These are phyloP conservation scores for Fusarium setosum DNA, from an alignment of 2,329 filamentous ascomycete genomes.

Conservation along the genomic window DNA sequence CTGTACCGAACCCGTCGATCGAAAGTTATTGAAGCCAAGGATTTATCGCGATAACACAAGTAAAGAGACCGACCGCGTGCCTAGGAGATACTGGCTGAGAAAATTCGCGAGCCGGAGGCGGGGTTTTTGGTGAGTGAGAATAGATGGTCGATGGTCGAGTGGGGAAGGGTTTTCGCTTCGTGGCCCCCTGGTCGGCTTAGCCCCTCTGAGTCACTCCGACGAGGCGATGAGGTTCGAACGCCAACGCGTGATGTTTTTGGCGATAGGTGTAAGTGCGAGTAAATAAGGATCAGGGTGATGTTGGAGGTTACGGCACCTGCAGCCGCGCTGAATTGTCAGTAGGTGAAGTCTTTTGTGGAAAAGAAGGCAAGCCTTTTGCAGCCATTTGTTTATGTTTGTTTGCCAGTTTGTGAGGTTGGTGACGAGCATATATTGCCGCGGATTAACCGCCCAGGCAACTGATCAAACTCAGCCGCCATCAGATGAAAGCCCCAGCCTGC, in stretches of 20 bases:
- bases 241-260: conserved; percentile 31
- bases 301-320: not conserved
- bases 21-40: not conserved
- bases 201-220: conserved; percentile 32
- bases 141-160: conserved; percentile 45
- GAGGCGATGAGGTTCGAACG: conserved; percentile 43
- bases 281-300: not conserved
- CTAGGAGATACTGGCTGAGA: conserved; percentile 35
- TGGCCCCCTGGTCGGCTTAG: not conserved
- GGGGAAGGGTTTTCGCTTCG: conserved; percentile 41
- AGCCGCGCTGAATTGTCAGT: not conserved
- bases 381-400: not conserved
- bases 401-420: conserved; percentile 10
- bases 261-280: not conserved
- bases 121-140: conserved; percentile 31
- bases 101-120: conserved; percentile 38
- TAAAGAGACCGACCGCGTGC: conserved; percentile 13
- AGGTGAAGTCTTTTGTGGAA: too few species aligned
- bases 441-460: conserved; percentile 18
- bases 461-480: too few species aligned
- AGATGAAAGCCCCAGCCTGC: not conserved
- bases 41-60: conserved; percentile 33
- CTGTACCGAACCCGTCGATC: not conserved
- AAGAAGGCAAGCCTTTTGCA: not conserved
- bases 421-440: conserved; percentile 12